These are phyloP conservation scores for Talaromyces liani DNA, from an alignment of 495 filamentous ascomycete species.

Conservation along the genomic window DNA sequence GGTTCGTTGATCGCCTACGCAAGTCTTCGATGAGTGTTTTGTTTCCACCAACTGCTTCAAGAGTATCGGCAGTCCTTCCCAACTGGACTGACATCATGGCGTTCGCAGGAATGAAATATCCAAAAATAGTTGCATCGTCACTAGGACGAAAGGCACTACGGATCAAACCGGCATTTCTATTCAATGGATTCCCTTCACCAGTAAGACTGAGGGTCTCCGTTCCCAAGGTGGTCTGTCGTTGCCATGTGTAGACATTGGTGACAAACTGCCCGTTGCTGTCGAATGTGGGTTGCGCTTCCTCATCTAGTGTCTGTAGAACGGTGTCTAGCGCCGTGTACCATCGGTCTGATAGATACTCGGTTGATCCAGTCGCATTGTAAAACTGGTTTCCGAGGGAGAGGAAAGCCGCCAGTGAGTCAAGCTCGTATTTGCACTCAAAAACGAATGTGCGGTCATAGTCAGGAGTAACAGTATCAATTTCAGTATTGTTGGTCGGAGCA, in stretches of 20 bases:
- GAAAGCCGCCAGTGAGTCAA: slow-evolving; percentile 92
- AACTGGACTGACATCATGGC: slow-evolving; percentile 93
- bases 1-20: slow-evolving; percentile 54
- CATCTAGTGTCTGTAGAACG: slow-evolving; percentile 63
- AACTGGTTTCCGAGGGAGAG: slow-evolving; percentile 81
- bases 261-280: slow-evolving; percentile 53
- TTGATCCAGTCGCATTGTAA: slow-evolving; percentile 68
- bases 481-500: slow-evolving; percentile 58
- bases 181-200: slow-evolving; percentile 87
- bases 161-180: slow-evolving; percentile 73
- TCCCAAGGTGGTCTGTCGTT: slow-evolving; percentile 66
- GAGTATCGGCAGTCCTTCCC: slow-evolving; percentile 61
- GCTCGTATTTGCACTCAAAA: slow-evolving; percentile 98
- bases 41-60: slow-evolving; percentile 50
- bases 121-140: slow-evolving; percentile 93
- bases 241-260: slow-evolving; percentile 79
- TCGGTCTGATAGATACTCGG: slow-evolving; percentile 64
- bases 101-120: slow-evolving; percentile 94
- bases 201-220: slow-evolving; percentile 83
- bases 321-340: slow-evolving; percentile 78
- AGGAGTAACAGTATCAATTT: slow-evolving; percentile 80
- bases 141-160: slow-evolving; percentile 93
- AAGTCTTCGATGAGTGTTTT: slow-evolving; percentile 45
- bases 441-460: slow-evolving; percentile 74
- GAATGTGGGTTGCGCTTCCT: slow-evolving; percentile 77